These are phyloP conservation scores for Petunia secreta DNA, from an alignment of 257 asterid genomes.

Conservation along the genomic window DNA sequence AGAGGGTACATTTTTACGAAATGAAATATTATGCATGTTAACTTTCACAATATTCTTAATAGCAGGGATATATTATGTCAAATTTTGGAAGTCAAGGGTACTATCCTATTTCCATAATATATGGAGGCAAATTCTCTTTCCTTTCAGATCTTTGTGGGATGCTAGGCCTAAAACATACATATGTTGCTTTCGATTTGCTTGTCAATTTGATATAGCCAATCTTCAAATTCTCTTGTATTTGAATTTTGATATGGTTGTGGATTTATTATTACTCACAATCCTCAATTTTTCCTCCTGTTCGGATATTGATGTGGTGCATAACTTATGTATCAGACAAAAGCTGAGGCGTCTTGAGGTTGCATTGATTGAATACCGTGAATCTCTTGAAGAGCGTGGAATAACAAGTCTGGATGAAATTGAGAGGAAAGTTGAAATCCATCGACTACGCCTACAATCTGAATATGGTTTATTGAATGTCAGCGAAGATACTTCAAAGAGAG, in stretches of 20 bases:
- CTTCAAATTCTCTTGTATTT: not conserved
- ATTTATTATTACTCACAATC: not conserved
- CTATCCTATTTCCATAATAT: not conserved
- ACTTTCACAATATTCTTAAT: constrained; percentile 7
- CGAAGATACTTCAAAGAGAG: constrained; percentile 62
- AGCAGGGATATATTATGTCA: not conserved
- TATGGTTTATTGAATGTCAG: constrained; percentile 62
- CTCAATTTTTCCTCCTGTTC: not conserved
- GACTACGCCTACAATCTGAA: constrained; percentile 66
- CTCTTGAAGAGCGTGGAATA: constrained; percentile 83
- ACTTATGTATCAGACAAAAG: constrained; percentile 62
- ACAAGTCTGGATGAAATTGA: constrained; percentile 69
- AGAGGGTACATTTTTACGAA: not conserved
- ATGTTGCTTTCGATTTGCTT: constrained; percentile 12
- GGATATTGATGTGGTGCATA: constrained; percentile 30
- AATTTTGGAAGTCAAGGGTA: not conserved
- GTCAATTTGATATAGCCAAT: not conserved
- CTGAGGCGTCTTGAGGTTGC: constrained; percentile 90
- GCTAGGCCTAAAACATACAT: not conserved
- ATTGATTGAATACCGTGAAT: constrained; percentile 85
- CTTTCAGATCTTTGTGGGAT: constrained; percentile 1
- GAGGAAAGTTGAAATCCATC: constrained; percentile 68
- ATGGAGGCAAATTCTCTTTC: not conserved
- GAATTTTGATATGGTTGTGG: not conserved
- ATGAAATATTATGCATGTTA: constrained; percentile 8